Base-by-base conservation (phyloP, 2,329 filamentous ascomycete species). In the Calonectria crousiana region DNA sequence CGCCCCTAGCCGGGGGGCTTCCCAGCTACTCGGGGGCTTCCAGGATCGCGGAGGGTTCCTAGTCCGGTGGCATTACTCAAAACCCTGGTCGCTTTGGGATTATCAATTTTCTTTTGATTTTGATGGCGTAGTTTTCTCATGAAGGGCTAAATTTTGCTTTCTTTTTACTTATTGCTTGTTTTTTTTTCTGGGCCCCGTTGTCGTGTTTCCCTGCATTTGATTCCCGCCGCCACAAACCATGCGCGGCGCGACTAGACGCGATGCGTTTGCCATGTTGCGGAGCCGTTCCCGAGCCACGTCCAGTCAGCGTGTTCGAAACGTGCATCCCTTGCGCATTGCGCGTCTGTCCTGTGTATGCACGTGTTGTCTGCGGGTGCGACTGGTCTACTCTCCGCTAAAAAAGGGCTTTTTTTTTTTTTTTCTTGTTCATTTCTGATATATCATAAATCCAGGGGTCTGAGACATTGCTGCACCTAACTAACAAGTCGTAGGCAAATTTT, bases 261-360 rank as follows among this genome's bases (percentile, higher is more conserved):
- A 30, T 36, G 26, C 26, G 41, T 30, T 65, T 44, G 60, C 60
- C 38, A 65, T 47, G 51, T 23, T 66, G 71, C 66, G 71, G 71
- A 73, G 71, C 71, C 71, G 58, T 51, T 60, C 47, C 66, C 71
- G 56, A 56, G 18, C 65, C 23, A 47, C 49, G 18, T 26, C 38
- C 38, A 65, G 18, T 44, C 38, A 68, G 16, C 20, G 38, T 18
- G 49, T 30, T 20, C 26, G 26, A 34, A 30, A 26, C 52, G 41
- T 52, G 34, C 38, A 60, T 38, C 34, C 52, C 56, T 60, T 60
- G 60, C 60, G n/a, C 60, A 38, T 26, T 23, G 34, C 34, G 56
- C 60, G 60, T 44, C 60, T 65, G 56, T 60, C 56, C 52, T 49
- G 20, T 49, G 68, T 44, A 16, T 30, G 52, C 34, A n/a, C 49